Conservation (phyloP, 2,329 filamentous ascomycete species). For the Diaporthe vexans region DNA sequence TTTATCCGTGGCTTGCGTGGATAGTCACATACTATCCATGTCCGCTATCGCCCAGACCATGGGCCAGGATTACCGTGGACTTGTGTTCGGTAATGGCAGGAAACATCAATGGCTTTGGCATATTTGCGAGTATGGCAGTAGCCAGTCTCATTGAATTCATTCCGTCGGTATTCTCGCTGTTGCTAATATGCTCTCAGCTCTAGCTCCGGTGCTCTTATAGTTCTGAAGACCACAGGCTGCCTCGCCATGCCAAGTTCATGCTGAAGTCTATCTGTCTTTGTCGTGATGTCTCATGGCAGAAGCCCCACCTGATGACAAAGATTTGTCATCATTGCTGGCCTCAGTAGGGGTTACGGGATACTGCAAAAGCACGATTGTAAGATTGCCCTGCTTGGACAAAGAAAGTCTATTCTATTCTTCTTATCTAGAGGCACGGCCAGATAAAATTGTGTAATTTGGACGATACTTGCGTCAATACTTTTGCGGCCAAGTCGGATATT, state of each 20-base stretch:
- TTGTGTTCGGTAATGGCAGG: conserved; percentile 33
- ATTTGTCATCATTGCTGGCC: conserved; percentile 4
- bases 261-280: not conserved
- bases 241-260: not conserved
- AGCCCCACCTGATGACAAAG: conserved; percentile 19
- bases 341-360: not conserved
- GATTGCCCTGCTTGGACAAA: not conserved
- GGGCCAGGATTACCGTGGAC: conserved; percentile 33
- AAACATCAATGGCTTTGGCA: conserved; percentile 26
- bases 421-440: too few relatives aligned
- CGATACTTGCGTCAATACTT: not conserved
- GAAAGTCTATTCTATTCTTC: too few relatives aligned
- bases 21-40: conserved; percentile 18
- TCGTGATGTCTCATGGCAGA: not conserved
- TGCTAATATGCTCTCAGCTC: not conserved
- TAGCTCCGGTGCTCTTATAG: not conserved
- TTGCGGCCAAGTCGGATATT: not conserved
- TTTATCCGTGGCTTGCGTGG: too few relatives aligned
- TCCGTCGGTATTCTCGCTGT: not conserved
- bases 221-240: not conserved
- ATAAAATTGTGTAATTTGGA: too few relatives aligned
- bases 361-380: not conserved
- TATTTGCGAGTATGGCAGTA: conserved; percentile 27
- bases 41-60: conserved; percentile 26
- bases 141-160: conserved; percentile 1